phyloP scores from a whole-genome alignment of 176 grass and related monocot species.

The Themeda triandra region DNA sequence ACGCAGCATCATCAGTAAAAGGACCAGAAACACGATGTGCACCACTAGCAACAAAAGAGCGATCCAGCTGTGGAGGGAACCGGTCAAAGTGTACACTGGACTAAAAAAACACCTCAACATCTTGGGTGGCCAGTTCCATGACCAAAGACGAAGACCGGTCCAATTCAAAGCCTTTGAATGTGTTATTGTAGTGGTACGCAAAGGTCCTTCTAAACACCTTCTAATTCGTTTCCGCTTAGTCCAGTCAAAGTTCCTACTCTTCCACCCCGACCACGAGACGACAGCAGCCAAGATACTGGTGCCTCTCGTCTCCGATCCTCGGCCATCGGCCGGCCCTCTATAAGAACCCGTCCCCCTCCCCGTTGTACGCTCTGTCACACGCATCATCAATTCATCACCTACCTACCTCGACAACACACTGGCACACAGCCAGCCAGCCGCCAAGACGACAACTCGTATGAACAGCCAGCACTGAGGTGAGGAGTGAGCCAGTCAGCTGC shows the following conservation, averaged over 20 bases:
- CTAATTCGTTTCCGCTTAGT: not conserved
- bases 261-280: not conserved
- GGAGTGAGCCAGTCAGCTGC: not conserved
- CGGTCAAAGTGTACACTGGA: conserved; percentile 31
- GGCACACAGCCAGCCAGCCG: not conserved
- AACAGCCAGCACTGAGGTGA: not conserved
- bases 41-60: conserved; percentile 4
- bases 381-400: not conserved
- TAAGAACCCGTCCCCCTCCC: conserved; percentile 28
- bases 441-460: not conserved
- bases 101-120: not conserved
- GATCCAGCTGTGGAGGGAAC: not conserved
- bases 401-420: not conserved
- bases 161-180: conserved; percentile 33
- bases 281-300: not conserved
- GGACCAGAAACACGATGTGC: not conserved
- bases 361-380: not conserved
- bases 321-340: not conserved
- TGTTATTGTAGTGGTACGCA: not conserved
- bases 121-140: conserved; percentile 2
- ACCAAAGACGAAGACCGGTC: conserved; percentile 51
- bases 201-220: not conserved
- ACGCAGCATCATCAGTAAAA: not conserved
- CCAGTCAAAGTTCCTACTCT: conserved; percentile 45
- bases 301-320: not conserved